phyloP scores from a whole-genome alignment of 192 early-diverging fungal genomes.

The Coemansia sp. region DNA sequence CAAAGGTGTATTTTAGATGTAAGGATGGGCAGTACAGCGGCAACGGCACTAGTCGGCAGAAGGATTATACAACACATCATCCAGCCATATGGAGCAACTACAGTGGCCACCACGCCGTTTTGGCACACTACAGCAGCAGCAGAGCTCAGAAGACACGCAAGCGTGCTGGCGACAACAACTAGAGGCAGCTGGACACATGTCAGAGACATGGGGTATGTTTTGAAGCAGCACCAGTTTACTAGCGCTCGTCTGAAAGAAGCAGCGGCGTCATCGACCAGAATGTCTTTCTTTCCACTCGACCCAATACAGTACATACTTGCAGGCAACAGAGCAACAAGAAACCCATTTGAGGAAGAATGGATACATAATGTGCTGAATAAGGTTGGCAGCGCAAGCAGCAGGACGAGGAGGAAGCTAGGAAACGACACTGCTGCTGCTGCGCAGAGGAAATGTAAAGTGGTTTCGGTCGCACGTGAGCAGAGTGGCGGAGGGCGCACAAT shows the following conservation, averaged over 20 bases:
- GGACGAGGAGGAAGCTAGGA: not conserved
- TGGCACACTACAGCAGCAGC: not conserved
- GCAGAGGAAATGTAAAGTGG: not conserved
- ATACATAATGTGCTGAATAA: not conserved
- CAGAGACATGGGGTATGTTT: not conserved
- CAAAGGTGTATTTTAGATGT: not conserved
- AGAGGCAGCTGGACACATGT: not conserved
- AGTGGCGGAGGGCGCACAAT: slow-evolving; percentile 24
- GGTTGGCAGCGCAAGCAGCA: not conserved
- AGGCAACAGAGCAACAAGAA: not conserved
- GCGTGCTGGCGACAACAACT: slow-evolving; percentile 12
- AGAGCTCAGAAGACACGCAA: slow-evolving; percentile 7
- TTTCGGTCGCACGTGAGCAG: slow-evolving; percentile 15
- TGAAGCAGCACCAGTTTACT: not conserved
- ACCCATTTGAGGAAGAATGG: not conserved
- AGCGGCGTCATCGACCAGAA: not conserved
- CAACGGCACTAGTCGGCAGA: not conserved
- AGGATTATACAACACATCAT: not conserved
- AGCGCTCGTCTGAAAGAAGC: not conserved
- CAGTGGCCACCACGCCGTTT: not conserved
- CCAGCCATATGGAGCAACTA: not conserved
- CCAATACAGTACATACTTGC: slow-evolving; percentile 35
- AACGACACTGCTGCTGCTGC: too few relatives aligned
- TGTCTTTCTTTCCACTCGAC: slow-evolving; percentile 12
- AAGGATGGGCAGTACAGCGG: not conserved